Base-by-base conservation (phyloP, 768 basidiomycete genomes). In the Coprinellus micaceus region DNA sequence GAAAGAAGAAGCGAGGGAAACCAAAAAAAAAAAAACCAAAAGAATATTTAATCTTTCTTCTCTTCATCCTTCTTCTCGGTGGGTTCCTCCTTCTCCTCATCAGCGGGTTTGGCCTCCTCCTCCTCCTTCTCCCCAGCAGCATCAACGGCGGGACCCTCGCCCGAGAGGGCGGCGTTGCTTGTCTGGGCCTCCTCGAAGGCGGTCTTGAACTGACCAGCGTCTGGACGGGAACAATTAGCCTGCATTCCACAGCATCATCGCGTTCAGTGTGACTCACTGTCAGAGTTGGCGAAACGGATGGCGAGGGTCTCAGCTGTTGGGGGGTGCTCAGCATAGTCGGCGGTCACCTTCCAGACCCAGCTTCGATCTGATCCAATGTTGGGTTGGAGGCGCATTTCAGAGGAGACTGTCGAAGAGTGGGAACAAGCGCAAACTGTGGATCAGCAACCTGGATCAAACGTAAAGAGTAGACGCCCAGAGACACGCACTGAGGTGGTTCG, bases 331-430 rank as follows among this genome's bases (percentile, higher is more conserved):
- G 96, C 85, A 69, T 91, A 95, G 72, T 99, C 97, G 25, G 96
- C 96, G 52, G 85, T 82, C 52, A 96, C 94, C 72, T 97, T 96
- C 89, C 91, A 98, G 30, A 99, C 95, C 97, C 97, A 98, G 65
- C 94, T 96, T 74, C 97, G 84, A 78, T 99, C 97, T 50, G 95
- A 98, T 51, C 95, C 96, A 65, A 98, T 92, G 75, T 98, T 98
- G 66, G 95, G 92, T 69, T 96, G 93, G 62, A 99, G 86, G 64
- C 77, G 84, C 93, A 98, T 98, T 61, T 97, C 94, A 40, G 80
- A 59, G 24, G 90, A 74, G 69, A 98, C 96, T 98, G 63, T 26
- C 47, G 17, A 25, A 46, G 25, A 29, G 2, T 7, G 49, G 43
- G 29, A 44, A 50, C 26, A 28, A 21, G 15, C 7, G 19, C 45